Evolutionary conservation across 805 yeast genomes (phyloP), one percentile per base, ranked within the genome.

Genomic region (Wickerhamia fluorescens): DNA sequence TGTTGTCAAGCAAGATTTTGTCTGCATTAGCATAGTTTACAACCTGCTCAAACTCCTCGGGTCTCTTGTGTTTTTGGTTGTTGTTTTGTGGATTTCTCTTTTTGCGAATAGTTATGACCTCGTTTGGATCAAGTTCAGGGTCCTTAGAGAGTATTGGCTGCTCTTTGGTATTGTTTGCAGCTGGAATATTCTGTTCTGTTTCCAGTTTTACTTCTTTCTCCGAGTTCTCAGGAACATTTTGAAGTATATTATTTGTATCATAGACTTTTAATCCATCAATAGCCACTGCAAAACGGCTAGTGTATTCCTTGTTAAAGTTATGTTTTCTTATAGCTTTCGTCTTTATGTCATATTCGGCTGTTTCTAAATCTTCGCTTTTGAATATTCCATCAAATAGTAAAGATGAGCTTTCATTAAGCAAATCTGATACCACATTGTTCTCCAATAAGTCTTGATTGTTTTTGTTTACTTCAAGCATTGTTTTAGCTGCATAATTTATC

Each of bases 11-110:
- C 34, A 73, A 47, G 9, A 72, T 53, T 32, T 61, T 68, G 17
- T 63, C 61, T 10, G 67, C 62, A 19, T 49, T 59, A 0, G 51
- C 41, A 37, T 71, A 74, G 41, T 75, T 76, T 26, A 73, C 44
- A 5, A 51, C 49, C 8, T 55, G 52, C 9, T 35, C 45, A 6
- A 18, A 12, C 9, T 28, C 33, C 24, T 13, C 25, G 28, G 33
- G 34, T 22, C 27, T 28, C 25, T 23, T 37, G 31, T 12, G 35
- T 34, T 28, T 37, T 24, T n/a, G 31, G 16, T 14, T 14, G 11
- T 29, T 19, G 22, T 26, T 31, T 25, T 29, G 28, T 32, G 45
- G 19, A 9, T 16, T 14, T 23, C 29, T 30, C 26, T 37, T 52
- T 25, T 45, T 42, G 24, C 60, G 58, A 27, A 70, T 46, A 2